Evolutionary conservation across 2,329 filamentous ascomycete genomes (phyloP).

Genomic region (Emmonsia crescens): DNA sequence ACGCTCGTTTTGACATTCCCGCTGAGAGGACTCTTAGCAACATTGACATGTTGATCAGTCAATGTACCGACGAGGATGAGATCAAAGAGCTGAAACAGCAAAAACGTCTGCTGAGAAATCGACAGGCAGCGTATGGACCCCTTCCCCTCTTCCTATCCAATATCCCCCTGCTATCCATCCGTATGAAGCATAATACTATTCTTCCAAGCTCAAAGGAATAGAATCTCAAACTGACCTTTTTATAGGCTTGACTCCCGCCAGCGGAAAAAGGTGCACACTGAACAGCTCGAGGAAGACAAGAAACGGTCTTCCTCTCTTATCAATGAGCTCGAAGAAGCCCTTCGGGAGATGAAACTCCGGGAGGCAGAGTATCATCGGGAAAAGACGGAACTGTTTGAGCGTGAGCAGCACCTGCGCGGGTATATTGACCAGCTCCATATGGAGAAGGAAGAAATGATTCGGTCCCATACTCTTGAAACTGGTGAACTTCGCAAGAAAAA

Average conservation of each 20-base stretch:
- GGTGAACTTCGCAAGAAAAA: slow-evolving; percentile 89
- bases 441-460: slow-evolving; percentile 87
- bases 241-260: slow-evolving; percentile 84
- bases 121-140: slow-evolving; percentile 80
- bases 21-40: slow-evolving; percentile 85
- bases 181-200: not conserved
- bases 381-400: slow-evolving; percentile 54
- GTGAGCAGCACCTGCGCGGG: slow-evolving; percentile 63
- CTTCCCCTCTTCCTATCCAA: slow-evolving; percentile 16
- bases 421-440: slow-evolving; percentile 66
- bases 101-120: slow-evolving; percentile 86
- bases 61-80: slow-evolving; percentile 71
- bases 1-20: slow-evolving; percentile 93
- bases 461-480: slow-evolving; percentile 78
- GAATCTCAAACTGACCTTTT: slow-evolving; percentile 4
- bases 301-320: slow-evolving; percentile 75
- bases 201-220: not conserved
- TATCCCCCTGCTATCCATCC: not conserved
- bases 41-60: slow-evolving; percentile 84
- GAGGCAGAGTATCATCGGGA: slow-evolving; percentile 40
- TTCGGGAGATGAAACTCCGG: slow-evolving; percentile 56
- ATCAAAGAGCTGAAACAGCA: slow-evolving; percentile 98
- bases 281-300: slow-evolving; percentile 93
- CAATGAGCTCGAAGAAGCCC: slow-evolving; percentile 65
- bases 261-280: slow-evolving; percentile 96